Evolutionary conservation across 2,329 filamentous ascomycete genomes (phyloP), one percentile per base, ranked within the genome.

Genomic region (Fusarium napiforme): DNA sequence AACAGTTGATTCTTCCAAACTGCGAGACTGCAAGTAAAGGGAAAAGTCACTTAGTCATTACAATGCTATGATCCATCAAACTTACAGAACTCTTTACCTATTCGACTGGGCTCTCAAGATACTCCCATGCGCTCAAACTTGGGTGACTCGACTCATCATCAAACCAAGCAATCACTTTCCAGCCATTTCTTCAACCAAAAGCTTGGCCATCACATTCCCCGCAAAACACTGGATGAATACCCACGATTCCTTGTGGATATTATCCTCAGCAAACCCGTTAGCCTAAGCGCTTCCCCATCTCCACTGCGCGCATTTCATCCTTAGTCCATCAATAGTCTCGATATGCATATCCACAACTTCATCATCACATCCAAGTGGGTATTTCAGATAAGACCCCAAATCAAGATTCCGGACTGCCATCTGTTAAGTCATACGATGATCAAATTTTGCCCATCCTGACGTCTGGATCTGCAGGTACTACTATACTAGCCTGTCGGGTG

Each of bases 21-120:
- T 28, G 7, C 12, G 30, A 21, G 26, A 21, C 18, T 21, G 9
- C 19, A 28, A 10, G 2, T 21, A 19, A 15, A 12, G 5, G 12
- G 7, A 21, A 5, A 10, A 2, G 0, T 12, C 23, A 7, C 21
- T 5, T 4, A 12, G 10, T 1, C 28, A 49, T 18, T 4, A 1
- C 7, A 2, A 9, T 18, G 23, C 8, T 19, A 21, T 19, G 30
- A 9, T 18, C 3, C 4, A 9, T n/a, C 21, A n/a, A 19, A 9
- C 2, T 32, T 18, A 18, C 5, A 50, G 10, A n/a, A n/a, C 4
- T 23, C 18, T 10, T 32, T 19, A 14, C 2, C 4, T 34, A 34
- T 47, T n/a, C 9, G 9, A 5, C 14, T 47, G 14, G 14, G 3
- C 26, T 47, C 9, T 8, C 9, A 11, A 15, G 6, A 8, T 21